Base-by-base conservation (phyloP, 2,329 filamentous ascomycete genomes). In the Xylogone sp. region DNA sequence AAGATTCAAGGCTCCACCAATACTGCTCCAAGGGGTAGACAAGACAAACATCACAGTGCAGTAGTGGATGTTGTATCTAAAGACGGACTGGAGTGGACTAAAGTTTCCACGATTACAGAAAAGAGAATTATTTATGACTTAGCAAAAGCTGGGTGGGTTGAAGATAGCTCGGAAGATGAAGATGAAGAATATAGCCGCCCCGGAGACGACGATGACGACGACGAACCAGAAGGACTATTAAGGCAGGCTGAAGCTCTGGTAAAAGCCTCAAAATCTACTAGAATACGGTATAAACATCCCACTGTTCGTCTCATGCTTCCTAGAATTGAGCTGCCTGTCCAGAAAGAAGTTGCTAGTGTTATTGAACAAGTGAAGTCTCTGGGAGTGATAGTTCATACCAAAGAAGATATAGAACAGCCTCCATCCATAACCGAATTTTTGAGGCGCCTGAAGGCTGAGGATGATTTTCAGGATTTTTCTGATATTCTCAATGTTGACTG, bases 111-210 rank as follows among this genome's bases (percentile, higher is more conserved):
- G 3, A 71, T 86, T 21, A 84, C 81, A 1, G 79, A 86, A 56
- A 81, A 76, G 52, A 74, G 84, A 48, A 69, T 89, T 24, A 67
- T 87, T 18, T 85, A 84, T 62, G 85, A 88, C 58, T 75, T 88
- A 56, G 85, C 86, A 3, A 86, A 87, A 64, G 76, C 83, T 52
- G 84, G 85, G 10, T 86, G 82, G 77, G 78, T 82, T 57, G 67
- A 55, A 12, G 67, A 65, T 43, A 72, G 70, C 50, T 72, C 68
- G 10, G 67, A 71, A 10, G 55, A 57, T 20, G 63, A 69, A 20
- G 67, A 71, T 48, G 53, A 56, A n/a, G 65, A 70, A 21, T 13
- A 39, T 16, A 39, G 34, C 34, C 34, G 13, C 24, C 24, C 24
- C 10, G 24, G 24, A 5, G 24, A 27, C n/a, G 69, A 27, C n/a